Evolutionary conservation across 352 stramenopile species (phyloP), one percentile per base, ranked within the genome.

Genomic region (Phytopythium chamaehyphon): DNA sequence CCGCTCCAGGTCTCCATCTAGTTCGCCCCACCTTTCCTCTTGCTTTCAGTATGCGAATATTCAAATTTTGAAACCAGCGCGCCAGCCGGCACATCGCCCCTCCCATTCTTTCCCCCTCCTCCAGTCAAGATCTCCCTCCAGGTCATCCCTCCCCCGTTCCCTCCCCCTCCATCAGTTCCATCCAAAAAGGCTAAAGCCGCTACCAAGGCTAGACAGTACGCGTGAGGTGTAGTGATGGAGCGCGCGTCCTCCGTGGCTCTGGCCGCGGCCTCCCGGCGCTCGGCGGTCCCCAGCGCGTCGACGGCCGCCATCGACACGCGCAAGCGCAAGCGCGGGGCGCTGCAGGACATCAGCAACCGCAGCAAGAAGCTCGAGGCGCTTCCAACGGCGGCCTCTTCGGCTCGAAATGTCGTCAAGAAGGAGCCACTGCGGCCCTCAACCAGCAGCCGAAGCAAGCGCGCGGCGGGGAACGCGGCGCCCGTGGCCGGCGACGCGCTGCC

Each of bases 281-380:
- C 35, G 6, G 59, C 43, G 54, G 50, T 37, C 35, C 55, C 39
- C 54, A 42, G 35, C 54, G 40, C 56, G 44, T 47, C 42, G 31
- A 38, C 49, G 49, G 42, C 28, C n/a, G 48, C 37, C 46, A 58
- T 59, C 56, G 64, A 80, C 48, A 57, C 66, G 22, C 79, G 76
- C 62, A 93, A 90, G 64, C 69, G 83, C 44, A 90, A 90, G 68
- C 77, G 83, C 26, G 83, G 76, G 26, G 71, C 83, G 10, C 62
- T 93, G 33, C 76, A 90, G 61, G 80, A 93, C 53, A 93, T 93
- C 61, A 90, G 78, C 57, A 93, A 93, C 57, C 86, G 61, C 19
- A 57, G 53, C 47, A 81, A 80, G 61, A 78, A 72, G 44, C 48
- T 60, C 24, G 44, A 55, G 15, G 56, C 62, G 51, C 42, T n/a